A percentile compares a stretch with the other conserved stretches of the same genome.
These are phyloP conservation scores for Candida golubevii DNA, from an alignment of 805 yeast genomes.

Conservation along the genomic window DNA sequence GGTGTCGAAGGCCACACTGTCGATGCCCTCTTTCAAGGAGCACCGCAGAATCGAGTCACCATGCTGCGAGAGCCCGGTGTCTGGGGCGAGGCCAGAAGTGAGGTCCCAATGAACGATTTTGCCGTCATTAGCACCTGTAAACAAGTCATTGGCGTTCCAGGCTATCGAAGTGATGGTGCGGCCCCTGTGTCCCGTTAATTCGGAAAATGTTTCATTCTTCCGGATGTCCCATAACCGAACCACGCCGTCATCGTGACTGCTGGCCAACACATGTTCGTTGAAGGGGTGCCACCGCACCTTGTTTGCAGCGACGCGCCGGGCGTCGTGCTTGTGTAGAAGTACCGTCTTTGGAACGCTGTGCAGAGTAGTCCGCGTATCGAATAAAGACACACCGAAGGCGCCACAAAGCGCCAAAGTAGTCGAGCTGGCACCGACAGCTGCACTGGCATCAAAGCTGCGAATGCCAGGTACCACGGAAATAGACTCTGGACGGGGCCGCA, in stretches of 20 bases:
- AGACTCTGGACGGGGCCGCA: conserved; percentile 46
- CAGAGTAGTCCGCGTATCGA: conserved; percentile 58
- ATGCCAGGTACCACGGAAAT: conserved; percentile 51
- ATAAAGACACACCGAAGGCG: conserved; percentile 66
- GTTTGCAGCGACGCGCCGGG: conserved; percentile 28
- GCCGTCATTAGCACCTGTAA: conserved; percentile 63
- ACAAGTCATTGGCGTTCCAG: conserved; percentile 55
- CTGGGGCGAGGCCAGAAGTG: conserved; percentile 20
- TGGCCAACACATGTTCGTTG: conserved; percentile 59
- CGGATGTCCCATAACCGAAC: conserved; percentile 76
- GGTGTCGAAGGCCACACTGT: conserved; percentile 36
- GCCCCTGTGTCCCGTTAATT: conserved; percentile 53
- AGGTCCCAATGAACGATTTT: conserved; percentile 66
- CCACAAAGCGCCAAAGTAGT: conserved; percentile 59
- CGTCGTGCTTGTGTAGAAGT: conserved; percentile 5
- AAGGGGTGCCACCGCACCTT: conserved; percentile 59
- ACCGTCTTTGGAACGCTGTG: conserved; percentile 30
- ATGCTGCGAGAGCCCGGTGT: conserved; percentile 11
- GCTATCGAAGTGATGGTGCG: conserved; percentile 48
- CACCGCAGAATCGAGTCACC: conserved; percentile 26
- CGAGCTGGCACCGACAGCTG: background rate
- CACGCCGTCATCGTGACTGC: conserved; percentile 54
- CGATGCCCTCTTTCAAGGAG: conserved; percentile 44
- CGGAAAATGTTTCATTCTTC: conserved; percentile 49
- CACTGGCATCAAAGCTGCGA: conserved; percentile 38